These are phyloP conservation scores for Dalbergia cultrata DNA, from an alignment of 306 rosid species.

Conservation along the genomic window DNA sequence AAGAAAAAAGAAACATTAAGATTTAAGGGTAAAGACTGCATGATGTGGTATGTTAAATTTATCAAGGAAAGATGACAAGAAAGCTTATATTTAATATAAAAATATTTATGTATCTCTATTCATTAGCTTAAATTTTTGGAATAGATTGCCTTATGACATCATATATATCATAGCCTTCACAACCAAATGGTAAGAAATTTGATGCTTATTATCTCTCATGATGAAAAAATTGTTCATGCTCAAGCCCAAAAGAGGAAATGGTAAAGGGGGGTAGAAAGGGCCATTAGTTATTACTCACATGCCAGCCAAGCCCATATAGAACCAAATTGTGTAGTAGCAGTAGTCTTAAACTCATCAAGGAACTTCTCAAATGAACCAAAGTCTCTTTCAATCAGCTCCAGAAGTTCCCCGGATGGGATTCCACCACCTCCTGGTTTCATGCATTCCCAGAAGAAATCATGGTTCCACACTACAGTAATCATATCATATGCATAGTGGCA, in stretches of 20 bases:
- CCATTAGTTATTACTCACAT: conserved; percentile 56
- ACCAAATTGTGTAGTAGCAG: conserved; percentile 90
- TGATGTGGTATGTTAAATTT: conserved; percentile 1
- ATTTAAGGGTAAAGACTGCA: neutral
- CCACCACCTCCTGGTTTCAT: conserved; percentile 93
- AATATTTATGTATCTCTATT: no score
- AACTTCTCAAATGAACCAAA: conserved; percentile 83
- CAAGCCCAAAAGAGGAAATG: neutral
- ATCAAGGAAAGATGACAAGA: conserved; percentile 18
- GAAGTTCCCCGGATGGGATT: conserved; percentile 84
- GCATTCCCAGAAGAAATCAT: conserved; percentile 96
- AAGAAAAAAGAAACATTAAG: neutral
- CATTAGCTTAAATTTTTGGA: no score
- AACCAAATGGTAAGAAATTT: no score
- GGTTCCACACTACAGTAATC: conserved; percentile 78
- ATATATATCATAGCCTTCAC: no score
- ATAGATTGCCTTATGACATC: no score
- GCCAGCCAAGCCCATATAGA: conserved; percentile 99
- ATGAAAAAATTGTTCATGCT: no score
- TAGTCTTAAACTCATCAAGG: conserved; percentile 65
- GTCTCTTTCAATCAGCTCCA: conserved; percentile 80
- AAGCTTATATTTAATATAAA: neutral
- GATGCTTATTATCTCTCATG: no score
- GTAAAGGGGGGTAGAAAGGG: conserved; percentile 28
- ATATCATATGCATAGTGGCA: neutral